Evolutionary conservation across 192 early-diverging fungal species (phyloP), one percentile per base, ranked within the genome.

Genomic region (Entophlyctis helioformis): DNA sequence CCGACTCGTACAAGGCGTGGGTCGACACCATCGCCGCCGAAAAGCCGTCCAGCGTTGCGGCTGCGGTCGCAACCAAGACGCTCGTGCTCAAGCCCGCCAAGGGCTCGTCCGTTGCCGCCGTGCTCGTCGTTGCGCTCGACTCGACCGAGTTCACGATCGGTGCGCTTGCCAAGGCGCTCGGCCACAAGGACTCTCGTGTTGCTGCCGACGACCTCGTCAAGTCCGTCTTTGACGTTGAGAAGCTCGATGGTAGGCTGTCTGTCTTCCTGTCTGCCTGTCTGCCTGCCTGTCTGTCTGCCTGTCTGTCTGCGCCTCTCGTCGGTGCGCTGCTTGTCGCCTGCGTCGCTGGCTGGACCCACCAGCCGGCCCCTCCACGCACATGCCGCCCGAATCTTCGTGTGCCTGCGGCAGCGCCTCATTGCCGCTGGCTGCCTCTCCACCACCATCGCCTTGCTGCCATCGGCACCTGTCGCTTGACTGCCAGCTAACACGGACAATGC

Each of bases 31-130:
- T n/a, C n/a, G n/a, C n/a, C n/a, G n/a, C n/a, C n/a, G n/a, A n/a
- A n/a, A n/a, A n/a, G n/a, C n/a, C n/a, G n/a, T n/a, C n/a, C n/a
- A n/a, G n/a, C n/a, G n/a, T n/a, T n/a, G n/a, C n/a, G n/a, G n/a
- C n/a, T n/a, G n/a, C n/a, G n/a, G n/a, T n/a, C n/a, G n/a, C n/a
- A n/a, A n/a, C 74, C 44, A 86, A 89, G 54, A 85, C 86, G 19
- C 66, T 89, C 22, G 69, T 89, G 36, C 62, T 81, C 31, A 89
- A 89, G 67, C 83, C 86, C 23, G n/a, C n/a, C n/a, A 89, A 89
- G 70, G 80, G 74, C 26, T 47, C 74, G 29, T 54, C 70, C 11
- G 54, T 36, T 6, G 40, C 33, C 31, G 56, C 41, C 31, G 69
- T 76, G 0, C 40, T 86, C 19, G 76, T 83, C 27, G 55, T 84